Percentiles rank a stretch among this genome's conserved stretches.
Evolutionary conservation across 495 filamentous ascomycete genomes (phyloP).

Genomic region (Hyphodiscus hymeniophilus): DNA sequence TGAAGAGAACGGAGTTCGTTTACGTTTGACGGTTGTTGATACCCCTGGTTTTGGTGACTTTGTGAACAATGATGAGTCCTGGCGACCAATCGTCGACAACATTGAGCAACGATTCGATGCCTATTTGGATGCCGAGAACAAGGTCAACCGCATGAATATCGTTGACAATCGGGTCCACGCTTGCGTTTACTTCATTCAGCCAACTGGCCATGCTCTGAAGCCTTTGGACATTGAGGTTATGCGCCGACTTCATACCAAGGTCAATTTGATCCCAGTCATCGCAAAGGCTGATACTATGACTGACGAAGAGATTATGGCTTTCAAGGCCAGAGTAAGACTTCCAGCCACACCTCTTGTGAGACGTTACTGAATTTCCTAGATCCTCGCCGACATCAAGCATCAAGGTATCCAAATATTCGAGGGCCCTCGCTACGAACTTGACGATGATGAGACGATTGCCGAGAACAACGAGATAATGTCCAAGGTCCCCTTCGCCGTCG

Average conservation of each 20-base stretch:
- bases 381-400: constrained; percentile 91
- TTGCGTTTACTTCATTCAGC: constrained; percentile 99
- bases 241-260: constrained; percentile 98
- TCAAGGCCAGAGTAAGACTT: constrained; percentile 82
- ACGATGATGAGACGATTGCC: constrained; percentile 98
- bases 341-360: not conserved
- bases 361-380: constrained; percentile 42
- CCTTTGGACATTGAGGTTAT: constrained; percentile 98
- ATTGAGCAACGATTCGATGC: constrained; percentile 98
- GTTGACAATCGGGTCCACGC: constrained; percentile 97
- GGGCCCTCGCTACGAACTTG: constrained; percentile 94
- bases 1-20: constrained; percentile 96
- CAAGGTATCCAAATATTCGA: constrained; percentile 98
- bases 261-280: constrained; percentile 98
- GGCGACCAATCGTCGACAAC: constrained; percentile 97
- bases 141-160: constrained; percentile 99
- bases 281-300: constrained; percentile 97
- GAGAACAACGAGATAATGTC: constrained; percentile 99
- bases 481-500: constrained; percentile 97
- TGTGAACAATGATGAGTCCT: constrained; percentile 99
- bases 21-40: constrained; percentile 94
- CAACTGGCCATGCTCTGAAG: constrained; percentile 98
- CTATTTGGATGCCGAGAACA: constrained; percentile 98
- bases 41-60: constrained; percentile 98
- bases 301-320: constrained; percentile 85